phyloP scores from a whole-genome alignment of 805 yeast genomes.

The Kazachstania taianensis region DNA sequence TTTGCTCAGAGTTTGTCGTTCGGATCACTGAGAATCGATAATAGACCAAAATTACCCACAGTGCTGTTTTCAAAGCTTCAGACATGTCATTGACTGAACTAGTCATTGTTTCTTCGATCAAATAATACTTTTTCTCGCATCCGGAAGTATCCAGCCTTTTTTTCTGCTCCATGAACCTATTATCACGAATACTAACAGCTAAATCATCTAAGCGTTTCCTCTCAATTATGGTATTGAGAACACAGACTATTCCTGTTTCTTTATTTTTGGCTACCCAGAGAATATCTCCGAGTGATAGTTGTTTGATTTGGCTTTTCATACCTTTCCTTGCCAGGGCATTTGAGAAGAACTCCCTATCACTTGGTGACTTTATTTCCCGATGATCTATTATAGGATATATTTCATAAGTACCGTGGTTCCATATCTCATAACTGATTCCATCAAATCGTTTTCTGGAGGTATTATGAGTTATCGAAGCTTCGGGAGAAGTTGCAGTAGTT shows the following conservation, averaged over 20 bases:
- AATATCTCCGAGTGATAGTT: constrained; percentile 78
- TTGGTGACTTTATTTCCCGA: constrained; percentile 63
- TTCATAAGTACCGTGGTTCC: constrained; percentile 55
- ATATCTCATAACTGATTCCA: constrained; percentile 30
- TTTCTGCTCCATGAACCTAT: constrained; percentile 83
- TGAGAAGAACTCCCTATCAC: constrained; percentile 62
- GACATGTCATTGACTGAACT: constrained; percentile 36
- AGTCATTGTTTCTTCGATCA: constrained; percentile 64
- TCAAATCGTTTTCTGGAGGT: constrained; percentile 17
- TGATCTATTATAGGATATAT: constrained; percentile 63
- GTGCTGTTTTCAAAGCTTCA: constrained; percentile 66
- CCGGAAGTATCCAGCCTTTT: constrained; percentile 61
- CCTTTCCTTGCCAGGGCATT: constrained; percentile 41
- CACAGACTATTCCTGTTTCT: constrained; percentile 47
- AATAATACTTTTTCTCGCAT: constrained; percentile 54
- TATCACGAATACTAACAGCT: constrained; percentile 72
- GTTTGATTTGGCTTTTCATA: constrained; percentile 40
- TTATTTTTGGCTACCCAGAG: constrained; percentile 76
- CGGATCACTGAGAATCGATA: constrained; percentile 58
- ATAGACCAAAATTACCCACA: constrained; percentile 56
- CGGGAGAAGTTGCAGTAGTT: neutral
- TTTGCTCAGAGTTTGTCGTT: constrained; percentile 64
- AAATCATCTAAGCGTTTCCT: constrained; percentile 85
- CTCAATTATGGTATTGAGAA: constrained; percentile 77
- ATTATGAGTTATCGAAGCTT: neutral